Conservation (phyloP, 2,329 filamentous ascomycete genomes). For the Alternaria sp. region DNA sequence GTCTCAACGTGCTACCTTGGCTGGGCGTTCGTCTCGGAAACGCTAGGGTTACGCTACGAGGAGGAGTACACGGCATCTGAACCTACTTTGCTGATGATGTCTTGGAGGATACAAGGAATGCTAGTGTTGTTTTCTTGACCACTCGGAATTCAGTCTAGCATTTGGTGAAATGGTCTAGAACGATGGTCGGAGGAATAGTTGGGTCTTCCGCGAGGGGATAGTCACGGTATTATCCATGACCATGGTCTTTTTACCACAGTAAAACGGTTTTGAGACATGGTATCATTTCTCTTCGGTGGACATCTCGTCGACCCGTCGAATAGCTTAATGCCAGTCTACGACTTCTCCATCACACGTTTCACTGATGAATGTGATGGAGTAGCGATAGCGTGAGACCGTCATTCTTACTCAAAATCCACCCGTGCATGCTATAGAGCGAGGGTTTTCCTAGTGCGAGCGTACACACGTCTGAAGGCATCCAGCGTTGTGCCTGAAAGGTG, state of each 20-base stretch:
- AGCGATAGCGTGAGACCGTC: neutral
- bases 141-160: neutral
- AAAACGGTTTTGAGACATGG: neutral
- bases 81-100: neutral
- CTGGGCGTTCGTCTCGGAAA: neutral
- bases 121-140: neutral
- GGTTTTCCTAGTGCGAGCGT: neutral
- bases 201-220: neutral
- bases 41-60: neutral
- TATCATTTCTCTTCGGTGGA: neutral
- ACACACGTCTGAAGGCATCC: neutral
- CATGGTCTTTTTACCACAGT: neutral
- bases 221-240: neutral
- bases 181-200: neutral
- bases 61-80: neutral
- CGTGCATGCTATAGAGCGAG: neutral
- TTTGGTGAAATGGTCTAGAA: neutral
- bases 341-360: neutral
- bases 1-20: neutral
- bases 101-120: neutral
- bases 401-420: neutral
- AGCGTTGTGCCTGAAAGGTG: neutral
- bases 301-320: neutral
- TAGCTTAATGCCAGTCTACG: neutral
- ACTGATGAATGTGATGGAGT: neutral